Base-by-base conservation (phyloP, 116 monocot species). In the Trichopus zeylanicus region DNA sequence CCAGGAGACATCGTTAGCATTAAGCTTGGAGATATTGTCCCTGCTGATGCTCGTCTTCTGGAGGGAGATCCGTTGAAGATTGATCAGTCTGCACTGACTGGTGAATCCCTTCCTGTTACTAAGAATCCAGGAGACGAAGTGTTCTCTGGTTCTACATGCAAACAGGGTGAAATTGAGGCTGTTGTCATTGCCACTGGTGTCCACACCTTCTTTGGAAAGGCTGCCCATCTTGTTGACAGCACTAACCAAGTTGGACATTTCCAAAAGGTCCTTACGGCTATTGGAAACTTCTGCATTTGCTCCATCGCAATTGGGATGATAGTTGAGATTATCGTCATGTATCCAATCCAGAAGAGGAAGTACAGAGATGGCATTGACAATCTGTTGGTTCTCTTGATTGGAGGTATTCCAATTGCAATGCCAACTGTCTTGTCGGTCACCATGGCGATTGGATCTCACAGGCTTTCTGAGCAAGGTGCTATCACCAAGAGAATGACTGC, bases 401-500 rank as follows among this genome's bases (percentile, higher is more conserved):
- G 85, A 31, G 82, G 82, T 23, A 82, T 82, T 23, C 82, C 82
- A 13, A 82, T 82, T 53, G 82, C 82, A 29, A 82, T 82, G 81
- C 81, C 81, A 3, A 91, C 91, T 7, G 91, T 91, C 19, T 65
- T 91, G 49, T 91, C 91, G 2, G 82, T 76, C 82, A 86, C 86
- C 27, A 86, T 86, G 86, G 86, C 86, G 26, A 86, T 86, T 24
- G 86, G 86, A 1, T 86, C 86, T 48, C 86, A 81, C 74, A 57
- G 81, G 47, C 73, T 86, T 6, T 72, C 86, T 7, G 57, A 78
- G 72, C 86, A 86, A 61, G 86, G 86, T 9, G 86, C 86, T 5
- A 86, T 86, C 53, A 86, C 86, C 10, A 86, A 86, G 63, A 62
- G 86, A 18, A 86, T 86, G 86, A 86, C 86, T 34, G 86, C 86